These are phyloP conservation scores for Imleria badia DNA, from an alignment of 768 basidiomycete species.

Conservation along the genomic window DNA sequence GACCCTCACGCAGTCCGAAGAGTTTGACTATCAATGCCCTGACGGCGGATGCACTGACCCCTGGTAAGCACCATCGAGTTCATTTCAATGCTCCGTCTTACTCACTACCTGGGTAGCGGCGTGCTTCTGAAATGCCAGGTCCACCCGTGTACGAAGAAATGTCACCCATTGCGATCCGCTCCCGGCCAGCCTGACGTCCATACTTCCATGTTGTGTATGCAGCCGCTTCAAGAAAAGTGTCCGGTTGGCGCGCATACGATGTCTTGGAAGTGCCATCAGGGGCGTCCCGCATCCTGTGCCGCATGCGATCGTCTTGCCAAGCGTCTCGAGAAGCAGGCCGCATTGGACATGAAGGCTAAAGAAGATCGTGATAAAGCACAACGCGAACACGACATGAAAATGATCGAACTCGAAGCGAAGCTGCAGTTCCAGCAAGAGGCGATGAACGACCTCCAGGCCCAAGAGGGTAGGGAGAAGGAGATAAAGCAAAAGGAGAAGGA, in stretches of 20 bases:
- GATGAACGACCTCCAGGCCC: conserved; percentile 36
- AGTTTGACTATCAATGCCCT: conserved; percentile 55
- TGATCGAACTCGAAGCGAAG: conserved; percentile 45
- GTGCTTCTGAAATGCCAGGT: conserved; percentile 13
- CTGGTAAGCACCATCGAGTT: conserved; percentile 45
- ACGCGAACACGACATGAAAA: conserved; percentile 38
- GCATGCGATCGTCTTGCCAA: conserved; percentile 47
- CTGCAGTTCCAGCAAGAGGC: conserved; percentile 34
- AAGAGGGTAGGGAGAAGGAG: conserved; percentile 48
- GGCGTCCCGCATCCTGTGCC: conserved; percentile 38
- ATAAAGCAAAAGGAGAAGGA: conserved; percentile 43
- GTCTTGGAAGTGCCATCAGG: conserved; percentile 46
- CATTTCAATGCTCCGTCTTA: not conserved
- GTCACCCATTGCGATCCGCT: conserved; percentile 55
- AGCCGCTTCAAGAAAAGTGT: conserved; percentile 41
- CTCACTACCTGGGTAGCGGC: conserved; percentile 8
- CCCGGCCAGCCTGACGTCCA: conserved; percentile 35
- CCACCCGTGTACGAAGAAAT: conserved; percentile 61
- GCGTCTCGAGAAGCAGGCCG: conserved; percentile 40
- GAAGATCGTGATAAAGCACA: conserved; percentile 46
- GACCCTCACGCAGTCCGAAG: conserved; percentile 37
- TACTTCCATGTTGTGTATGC: conserved; percentile 41
- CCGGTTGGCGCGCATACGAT: conserved; percentile 41
- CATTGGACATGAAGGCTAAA: conserved; percentile 42
- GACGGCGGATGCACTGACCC: conserved; percentile 63